phyloP scores from a whole-genome alignment of 2,329 filamentous ascomycete species.

The Penicillium corylophilum region DNA sequence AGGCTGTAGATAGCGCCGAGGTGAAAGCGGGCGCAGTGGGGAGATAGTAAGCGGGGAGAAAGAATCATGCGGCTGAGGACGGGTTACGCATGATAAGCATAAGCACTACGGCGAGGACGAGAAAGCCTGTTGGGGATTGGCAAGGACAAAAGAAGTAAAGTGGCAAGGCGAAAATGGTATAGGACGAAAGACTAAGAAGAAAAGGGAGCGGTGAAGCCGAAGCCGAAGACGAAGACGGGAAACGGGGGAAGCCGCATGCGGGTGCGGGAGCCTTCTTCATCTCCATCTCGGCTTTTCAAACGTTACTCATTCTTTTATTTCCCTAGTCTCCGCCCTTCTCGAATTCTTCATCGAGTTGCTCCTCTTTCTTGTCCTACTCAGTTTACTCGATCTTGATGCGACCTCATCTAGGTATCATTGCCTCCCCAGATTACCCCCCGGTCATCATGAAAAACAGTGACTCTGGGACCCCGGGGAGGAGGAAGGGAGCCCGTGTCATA shows the following conservation, averaged over 20 bases:
- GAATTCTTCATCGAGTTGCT: background rate
- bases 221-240: conserved; percentile 8
- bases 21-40: conserved; percentile 1
- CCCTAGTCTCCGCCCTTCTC: background rate
- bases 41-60: conserved; percentile 12
- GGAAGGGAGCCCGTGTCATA: no score
- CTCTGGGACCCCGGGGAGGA: background rate
- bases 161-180: no score
- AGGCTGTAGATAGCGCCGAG: background rate
- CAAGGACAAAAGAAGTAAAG: background rate
- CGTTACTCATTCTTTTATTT: background rate
- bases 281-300: background rate
- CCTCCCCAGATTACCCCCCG: background rate
- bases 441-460: background rate
- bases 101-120: background rate
- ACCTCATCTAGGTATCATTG: background rate
- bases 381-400: background rate
- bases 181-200: background rate
- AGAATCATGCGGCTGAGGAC: conserved; percentile 12
- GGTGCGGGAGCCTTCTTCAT: background rate
- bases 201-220: conserved; percentile 19
- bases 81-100: conserved; percentile 13
- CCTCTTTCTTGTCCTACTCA: background rate
- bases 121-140: background rate
- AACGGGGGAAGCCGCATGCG: conserved; percentile 17